Base-by-base conservation (phyloP, 2,329 filamentous ascomycete genomes). In the Penicillium sp. region DNA sequence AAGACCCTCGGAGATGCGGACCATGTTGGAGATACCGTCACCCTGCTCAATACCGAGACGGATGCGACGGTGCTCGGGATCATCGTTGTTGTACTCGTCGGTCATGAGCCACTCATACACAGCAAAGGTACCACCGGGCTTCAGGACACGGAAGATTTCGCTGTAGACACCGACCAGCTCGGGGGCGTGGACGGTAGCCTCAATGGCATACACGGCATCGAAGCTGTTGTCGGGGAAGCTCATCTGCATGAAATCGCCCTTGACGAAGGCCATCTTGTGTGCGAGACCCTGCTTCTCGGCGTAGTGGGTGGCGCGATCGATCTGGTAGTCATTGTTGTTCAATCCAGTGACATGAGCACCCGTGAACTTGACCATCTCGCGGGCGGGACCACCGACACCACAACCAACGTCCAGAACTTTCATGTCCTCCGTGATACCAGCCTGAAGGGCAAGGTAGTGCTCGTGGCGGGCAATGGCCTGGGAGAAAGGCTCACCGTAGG, bases 31-130 rank as follows among this genome's bases (percentile, higher is more conserved):
- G 70, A 99, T 97, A 61, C 93, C 93, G 66, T 97, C 87, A 64
- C 93, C 93, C 68, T 89, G 85, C 78, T 99, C 93, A 58, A 99
- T 99, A 57, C 87, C 91, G 14, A 96, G 83, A 57, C 93, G 88
- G 66, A 97, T 93, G 69, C 88, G 83, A 59, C 90, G 87, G 77
- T 97, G 93, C 64, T 84, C 79, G 1, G 88, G 72, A 78, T 96
- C 90, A 53, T 87, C 79, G 69, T 95, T 92, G 75, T 97, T 87
- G 74, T 96, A 99, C 19, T 85, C 77, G 56, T 96, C 91, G 6
- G 91, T 97, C 93, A 99, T 97, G 66, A 97, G 79, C 93, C 93
- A 97, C 74, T 99, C 93, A 75, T 97, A 99, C 44, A 97, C 92
- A 67, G 92, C 93, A 64, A 97, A 99, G 43, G 89, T 79, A 70